Evolutionary conservation across 2,329 filamentous ascomycete species (phyloP).

Genomic region (Tolypocladium inflatum): DNA sequence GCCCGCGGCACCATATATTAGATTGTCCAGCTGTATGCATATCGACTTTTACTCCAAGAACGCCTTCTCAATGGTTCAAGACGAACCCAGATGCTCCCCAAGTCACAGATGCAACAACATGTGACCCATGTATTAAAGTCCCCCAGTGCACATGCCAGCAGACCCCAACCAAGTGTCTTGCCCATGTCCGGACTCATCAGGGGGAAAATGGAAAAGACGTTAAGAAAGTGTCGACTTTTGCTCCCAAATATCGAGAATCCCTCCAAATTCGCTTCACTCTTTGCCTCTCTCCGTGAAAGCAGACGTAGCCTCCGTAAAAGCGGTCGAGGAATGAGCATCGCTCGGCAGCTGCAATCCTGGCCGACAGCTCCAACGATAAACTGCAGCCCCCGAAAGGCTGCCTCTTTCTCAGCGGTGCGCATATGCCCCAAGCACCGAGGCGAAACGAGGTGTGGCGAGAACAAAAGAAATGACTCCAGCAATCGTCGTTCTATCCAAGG

Average conservation of each 20-base stretch:
- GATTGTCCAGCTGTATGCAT: background rate
- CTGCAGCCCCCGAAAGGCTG: background rate
- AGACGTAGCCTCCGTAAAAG: background rate
- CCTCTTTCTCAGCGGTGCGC: background rate
- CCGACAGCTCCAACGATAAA: background rate
- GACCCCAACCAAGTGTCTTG: background rate
- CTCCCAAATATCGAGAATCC: background rate
- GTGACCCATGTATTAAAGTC: background rate
- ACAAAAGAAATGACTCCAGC: background rate
- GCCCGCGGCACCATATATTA: slow-evolving; percentile 1
- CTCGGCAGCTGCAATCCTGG: background rate
- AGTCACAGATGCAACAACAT: background rate
- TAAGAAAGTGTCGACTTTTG: background rate
- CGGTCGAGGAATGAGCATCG: background rate
- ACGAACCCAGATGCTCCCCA: background rate
- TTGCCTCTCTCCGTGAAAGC: background rate
- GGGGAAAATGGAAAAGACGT: background rate
- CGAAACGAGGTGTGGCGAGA: background rate
- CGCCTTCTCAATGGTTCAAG: background rate
- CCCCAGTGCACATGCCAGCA: background rate
- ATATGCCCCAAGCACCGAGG: background rate
- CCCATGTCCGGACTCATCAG: background rate
- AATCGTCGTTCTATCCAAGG: background rate
- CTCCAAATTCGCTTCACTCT: background rate
- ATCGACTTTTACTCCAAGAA: background rate